These are phyloP conservation scores for Colletotrichum sp. DNA, from an alignment of 2,329 filamentous ascomycete species.

Conservation along the genomic window DNA sequence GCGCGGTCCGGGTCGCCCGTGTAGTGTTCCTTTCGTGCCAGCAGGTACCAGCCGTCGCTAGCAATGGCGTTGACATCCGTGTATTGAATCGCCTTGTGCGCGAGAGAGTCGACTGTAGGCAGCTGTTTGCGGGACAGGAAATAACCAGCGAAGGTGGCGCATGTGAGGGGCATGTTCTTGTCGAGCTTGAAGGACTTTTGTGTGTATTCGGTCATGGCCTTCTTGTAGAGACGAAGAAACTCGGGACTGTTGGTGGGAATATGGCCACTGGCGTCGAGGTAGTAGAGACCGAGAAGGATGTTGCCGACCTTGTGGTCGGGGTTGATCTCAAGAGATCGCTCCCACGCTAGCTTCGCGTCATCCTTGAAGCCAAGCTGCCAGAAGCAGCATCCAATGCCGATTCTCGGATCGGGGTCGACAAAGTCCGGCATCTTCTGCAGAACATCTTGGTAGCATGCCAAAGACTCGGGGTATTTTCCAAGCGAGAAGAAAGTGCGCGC, in stretches of 20 bases:
- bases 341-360: slow-evolving; percentile 90
- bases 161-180: slow-evolving; percentile 88
- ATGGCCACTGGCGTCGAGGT: slow-evolving; percentile 84
- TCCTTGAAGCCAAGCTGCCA: slow-evolving; percentile 97
- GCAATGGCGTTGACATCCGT: slow-evolving; percentile 97
- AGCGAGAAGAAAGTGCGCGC: slow-evolving; percentile 86
- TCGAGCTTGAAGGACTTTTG: slow-evolving; percentile 94
- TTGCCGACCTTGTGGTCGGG: slow-evolving; percentile 89
- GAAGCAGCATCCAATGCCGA: slow-evolving; percentile 95
- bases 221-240: slow-evolving; percentile 86
- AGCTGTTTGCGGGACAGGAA: slow-evolving; percentile 85
- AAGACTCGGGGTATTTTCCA: slow-evolving; percentile 82
- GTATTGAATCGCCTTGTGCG: slow-evolving; percentile 91
- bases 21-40: slow-evolving; percentile 91
- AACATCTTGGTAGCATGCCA: slow-evolving; percentile 86
- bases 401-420: slow-evolving; percentile 90
- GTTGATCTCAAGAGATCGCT: slow-evolving; percentile 80
- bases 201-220: slow-evolving; percentile 92
- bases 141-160: slow-evolving; percentile 87
- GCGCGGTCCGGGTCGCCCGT: slow-evolving; percentile 77
- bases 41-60: slow-evolving; percentile 95
- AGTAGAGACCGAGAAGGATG: slow-evolving; percentile 87
- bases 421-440: slow-evolving; percentile 85
- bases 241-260: slow-evolving; percentile 83
- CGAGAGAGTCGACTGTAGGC: slow-evolving; percentile 81